These are phyloP conservation scores for Candida sithepensis DNA, from an alignment of 805 yeast species.

Conservation along the genomic window DNA sequence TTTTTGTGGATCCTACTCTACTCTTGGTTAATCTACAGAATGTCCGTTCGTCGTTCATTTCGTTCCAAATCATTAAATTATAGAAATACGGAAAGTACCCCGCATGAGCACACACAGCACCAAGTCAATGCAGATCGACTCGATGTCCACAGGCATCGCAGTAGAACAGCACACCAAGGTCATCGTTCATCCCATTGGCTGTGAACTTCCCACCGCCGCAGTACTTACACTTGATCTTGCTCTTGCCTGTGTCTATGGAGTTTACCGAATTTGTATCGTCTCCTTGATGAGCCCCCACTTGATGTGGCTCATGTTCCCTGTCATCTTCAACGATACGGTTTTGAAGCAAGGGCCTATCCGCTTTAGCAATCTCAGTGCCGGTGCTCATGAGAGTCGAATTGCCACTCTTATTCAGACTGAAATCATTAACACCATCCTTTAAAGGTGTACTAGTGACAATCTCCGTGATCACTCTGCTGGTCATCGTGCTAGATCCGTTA, in stretches of 20 bases:
- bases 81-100: neutral
- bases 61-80: neutral
- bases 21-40: too few species aligned
- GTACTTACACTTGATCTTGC: constrained; percentile 16
- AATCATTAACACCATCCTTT: neutral
- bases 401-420: neutral
- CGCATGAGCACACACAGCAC: too few species aligned
- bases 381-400: neutral
- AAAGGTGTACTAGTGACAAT: neutral
- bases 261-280: constrained; percentile 1
- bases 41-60: too few species aligned
- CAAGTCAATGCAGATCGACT: constrained; percentile 6
- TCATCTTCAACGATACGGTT: neutral
- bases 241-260: constrained; percentile 8
- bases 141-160: constrained; percentile 29
- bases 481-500: neutral
- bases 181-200: constrained; percentile 19
- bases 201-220: constrained; percentile 24
- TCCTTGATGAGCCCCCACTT: neutral
- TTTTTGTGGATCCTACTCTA: neutral
- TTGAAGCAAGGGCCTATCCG: neutral
- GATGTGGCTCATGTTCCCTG: neutral
- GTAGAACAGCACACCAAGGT: constrained; percentile 19
- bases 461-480: neutral
- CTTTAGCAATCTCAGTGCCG: neutral